These are phyloP conservation scores for Tolypocladium sp. DNA, from an alignment of 2,329 filamentous ascomycete species.

Conservation along the genomic window DNA sequence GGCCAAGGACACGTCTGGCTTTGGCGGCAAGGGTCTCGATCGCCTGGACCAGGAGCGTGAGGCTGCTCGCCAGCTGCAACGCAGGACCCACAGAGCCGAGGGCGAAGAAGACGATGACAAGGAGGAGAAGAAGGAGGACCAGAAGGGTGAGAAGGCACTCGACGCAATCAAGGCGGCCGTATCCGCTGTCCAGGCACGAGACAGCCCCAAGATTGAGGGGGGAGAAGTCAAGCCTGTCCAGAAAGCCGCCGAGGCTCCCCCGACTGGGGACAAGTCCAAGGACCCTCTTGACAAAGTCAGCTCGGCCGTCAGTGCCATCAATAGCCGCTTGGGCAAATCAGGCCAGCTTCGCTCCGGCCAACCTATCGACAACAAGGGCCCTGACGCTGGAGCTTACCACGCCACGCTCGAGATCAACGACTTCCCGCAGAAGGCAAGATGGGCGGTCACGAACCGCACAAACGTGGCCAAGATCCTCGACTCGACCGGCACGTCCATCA, in stretches of 20 bases:
- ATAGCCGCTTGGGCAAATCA: slow-evolving; percentile 79
- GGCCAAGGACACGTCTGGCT: slow-evolving; percentile 81
- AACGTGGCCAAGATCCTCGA: slow-evolving; percentile 98
- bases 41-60: slow-evolving; percentile 86
- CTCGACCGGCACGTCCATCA: slow-evolving; percentile 89
- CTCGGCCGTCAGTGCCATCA: slow-evolving; percentile 85
- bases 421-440: slow-evolving; percentile 95
- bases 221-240: slow-evolving; percentile 23
- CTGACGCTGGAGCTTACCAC: slow-evolving; percentile 93
- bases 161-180: slow-evolving; percentile 55
- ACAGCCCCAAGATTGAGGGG: slow-evolving; percentile 35
- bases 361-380: slow-evolving; percentile 96
- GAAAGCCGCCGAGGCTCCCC: slow-evolving; percentile 37
- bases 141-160: slow-evolving; percentile 60
- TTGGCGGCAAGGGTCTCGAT: slow-evolving; percentile 91
- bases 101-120: slow-evolving; percentile 75
- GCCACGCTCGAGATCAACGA: slow-evolving; percentile 98
- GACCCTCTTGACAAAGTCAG: slow-evolving; percentile 78
- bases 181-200: slow-evolving; percentile 46
- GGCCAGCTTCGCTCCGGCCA: slow-evolving; percentile 86
- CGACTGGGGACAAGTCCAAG: slow-evolving; percentile 49
- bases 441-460: slow-evolving; percentile 96
- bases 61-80: slow-evolving; percentile 74
- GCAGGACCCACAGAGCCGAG: slow-evolving; percentile 82
- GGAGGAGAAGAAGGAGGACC: slow-evolving; percentile 71